These are phyloP conservation scores for Penicillium sp. DNA, from an alignment of 2,329 filamentous ascomycete species.

Conservation along the genomic window DNA sequence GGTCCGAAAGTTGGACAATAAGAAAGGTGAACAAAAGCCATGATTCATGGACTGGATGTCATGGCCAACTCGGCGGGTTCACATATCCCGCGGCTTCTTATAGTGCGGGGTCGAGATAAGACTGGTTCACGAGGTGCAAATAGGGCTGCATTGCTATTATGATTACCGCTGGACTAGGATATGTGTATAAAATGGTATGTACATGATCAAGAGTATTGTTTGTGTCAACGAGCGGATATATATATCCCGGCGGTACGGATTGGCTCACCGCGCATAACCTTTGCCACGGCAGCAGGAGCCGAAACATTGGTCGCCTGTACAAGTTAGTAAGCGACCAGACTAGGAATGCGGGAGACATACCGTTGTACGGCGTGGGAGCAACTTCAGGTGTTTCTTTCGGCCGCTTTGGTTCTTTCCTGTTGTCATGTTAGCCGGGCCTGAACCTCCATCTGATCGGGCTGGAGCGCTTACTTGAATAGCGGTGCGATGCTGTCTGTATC, in stretches of 20 bases:
- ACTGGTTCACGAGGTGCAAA: too few species aligned
- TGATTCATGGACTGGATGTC: not conserved
- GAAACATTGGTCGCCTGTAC: slow-evolving; percentile 11
- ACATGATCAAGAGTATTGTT: not conserved
- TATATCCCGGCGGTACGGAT: too few species aligned
- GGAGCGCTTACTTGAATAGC: slow-evolving; percentile 1
- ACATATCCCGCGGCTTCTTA: too few species aligned
- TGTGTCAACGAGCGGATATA: too few species aligned
- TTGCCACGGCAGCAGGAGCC: slow-evolving; percentile 8
- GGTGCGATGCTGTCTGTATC: slow-evolving; percentile 4
- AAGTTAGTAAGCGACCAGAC: too few species aligned
- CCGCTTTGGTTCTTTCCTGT: not conserved
- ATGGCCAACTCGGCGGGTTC: not conserved
- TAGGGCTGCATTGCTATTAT: too few species aligned
- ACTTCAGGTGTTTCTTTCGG: not conserved
- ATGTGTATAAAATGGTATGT: too few species aligned
- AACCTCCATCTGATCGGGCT: not conserved
- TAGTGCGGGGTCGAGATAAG: too few species aligned
- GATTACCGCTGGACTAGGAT: too few species aligned
- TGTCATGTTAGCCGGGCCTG: not conserved
- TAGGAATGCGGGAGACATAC: not conserved
- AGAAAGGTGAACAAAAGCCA: too few species aligned
- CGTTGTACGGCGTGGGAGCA: not conserved
- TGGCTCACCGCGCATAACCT: not conserved
- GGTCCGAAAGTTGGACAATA: too few species aligned